Evolutionary conservation across 2,329 filamentous ascomycete species (phyloP).

Genomic region (Ophiocordyceps camponoti-rufipedis): DNA sequence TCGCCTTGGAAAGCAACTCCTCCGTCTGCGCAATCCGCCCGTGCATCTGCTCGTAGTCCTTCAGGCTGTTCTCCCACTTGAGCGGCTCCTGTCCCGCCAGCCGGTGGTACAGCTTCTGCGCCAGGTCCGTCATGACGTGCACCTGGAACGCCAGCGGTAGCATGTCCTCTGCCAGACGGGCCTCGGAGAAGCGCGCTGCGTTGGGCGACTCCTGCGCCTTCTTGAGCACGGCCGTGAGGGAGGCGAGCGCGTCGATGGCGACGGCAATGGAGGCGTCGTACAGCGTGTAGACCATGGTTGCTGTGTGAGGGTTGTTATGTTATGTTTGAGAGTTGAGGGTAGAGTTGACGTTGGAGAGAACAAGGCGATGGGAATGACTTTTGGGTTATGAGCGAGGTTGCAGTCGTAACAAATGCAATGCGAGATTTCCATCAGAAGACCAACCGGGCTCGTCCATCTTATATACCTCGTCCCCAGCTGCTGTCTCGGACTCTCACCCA

Average conservation of each 20-base stretch:
- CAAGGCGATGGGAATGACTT: not conserved
- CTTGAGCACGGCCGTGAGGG: constrained; percentile 16
- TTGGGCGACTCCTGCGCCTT: constrained; percentile 16
- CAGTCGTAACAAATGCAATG: too few species aligned
- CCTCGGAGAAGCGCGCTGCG: constrained; percentile 12
- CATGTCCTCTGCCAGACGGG: constrained; percentile 23
- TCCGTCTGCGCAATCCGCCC: constrained; percentile 14
- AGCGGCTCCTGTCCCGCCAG: constrained; percentile 13
- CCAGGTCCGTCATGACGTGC: constrained; percentile 11
- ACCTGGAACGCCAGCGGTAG: constrained; percentile 23
- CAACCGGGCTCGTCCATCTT: too few species aligned
- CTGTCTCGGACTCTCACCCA: too few species aligned
- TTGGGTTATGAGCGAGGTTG: not conserved
- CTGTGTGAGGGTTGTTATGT: too few species aligned
- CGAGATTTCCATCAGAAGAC: too few species aligned
- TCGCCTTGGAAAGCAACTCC: constrained; percentile 13
- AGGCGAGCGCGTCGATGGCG: constrained; percentile 12
- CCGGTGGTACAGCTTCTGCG: constrained; percentile 15
- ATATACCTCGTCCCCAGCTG: too few species aligned
- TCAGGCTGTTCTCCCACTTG: constrained; percentile 10
- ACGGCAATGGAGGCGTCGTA: constrained; percentile 20
- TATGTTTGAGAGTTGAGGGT: too few species aligned
- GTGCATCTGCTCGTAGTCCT: constrained; percentile 16
- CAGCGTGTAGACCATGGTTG: constrained; percentile 20
- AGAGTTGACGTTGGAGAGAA: not conserved